Conservation (phyloP, 2,329 filamentous ascomycete genomes). For the Magnaporthiopsis rhizophila region DNA sequence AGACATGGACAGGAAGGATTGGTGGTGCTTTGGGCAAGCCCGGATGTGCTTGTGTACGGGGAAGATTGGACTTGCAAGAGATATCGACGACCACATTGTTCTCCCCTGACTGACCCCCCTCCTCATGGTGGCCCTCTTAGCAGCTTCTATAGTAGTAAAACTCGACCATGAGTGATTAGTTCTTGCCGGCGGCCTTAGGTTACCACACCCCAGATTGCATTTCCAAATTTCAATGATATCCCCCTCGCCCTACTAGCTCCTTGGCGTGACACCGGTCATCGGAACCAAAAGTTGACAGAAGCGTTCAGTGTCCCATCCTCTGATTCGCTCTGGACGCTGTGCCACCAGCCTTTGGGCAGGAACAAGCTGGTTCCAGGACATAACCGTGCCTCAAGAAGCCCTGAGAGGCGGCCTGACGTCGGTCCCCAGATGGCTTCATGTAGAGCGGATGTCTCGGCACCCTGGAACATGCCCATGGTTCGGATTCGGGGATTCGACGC, state of each 20-base stretch:
- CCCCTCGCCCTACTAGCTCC: no score
- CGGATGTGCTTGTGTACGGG: not conserved
- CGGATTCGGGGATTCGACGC: conserved; percentile 46
- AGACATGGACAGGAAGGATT: not conserved
- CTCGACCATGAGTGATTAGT: no score
- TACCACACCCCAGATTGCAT: not conserved
- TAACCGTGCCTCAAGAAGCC: conserved; percentile 46
- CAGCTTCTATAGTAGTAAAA: no score
- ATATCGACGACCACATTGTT: not conserved
- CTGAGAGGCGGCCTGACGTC: conserved; percentile 17
- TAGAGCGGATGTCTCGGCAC: conserved; percentile 57
- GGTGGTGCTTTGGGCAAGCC: not conserved
- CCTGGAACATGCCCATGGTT: conserved; percentile 87
- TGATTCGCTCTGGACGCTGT: conserved; percentile 58
- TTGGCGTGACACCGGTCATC: conserved; percentile 33
- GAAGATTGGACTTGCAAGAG: not conserved
- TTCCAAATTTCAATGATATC: not conserved
- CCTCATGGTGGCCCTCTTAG: not conserved
- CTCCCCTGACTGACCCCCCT: not conserved
- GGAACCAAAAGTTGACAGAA: conserved; percentile 73
- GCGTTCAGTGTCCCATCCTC: conserved; percentile 26
- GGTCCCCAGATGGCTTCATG: conserved; percentile 63
- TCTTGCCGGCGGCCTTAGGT: no score
- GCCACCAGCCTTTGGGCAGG: conserved; percentile 82
- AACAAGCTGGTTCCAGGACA: conserved; percentile 63